These are phyloP conservation scores for Solanum arcanum DNA, from an alignment of 257 asterid genomes.

Conservation along the genomic window DNA sequence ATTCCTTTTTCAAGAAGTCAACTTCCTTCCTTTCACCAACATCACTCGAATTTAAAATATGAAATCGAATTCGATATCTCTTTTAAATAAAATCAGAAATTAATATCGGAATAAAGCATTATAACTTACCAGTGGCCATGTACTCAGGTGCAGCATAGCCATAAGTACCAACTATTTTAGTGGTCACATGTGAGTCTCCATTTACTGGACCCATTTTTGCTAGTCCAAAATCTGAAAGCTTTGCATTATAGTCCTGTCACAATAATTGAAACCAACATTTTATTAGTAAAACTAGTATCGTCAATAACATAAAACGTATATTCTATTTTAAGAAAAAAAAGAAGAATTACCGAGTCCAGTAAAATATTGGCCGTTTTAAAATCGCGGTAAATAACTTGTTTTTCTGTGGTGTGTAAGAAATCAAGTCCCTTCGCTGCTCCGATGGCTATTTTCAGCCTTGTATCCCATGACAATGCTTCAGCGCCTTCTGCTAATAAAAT, in stretches of 20 bases:
- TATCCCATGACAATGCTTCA: conserved; percentile 68
- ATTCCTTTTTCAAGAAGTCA: not conserved
- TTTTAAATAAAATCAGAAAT: not conserved
- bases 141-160: conserved; percentile 93
- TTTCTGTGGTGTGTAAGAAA: conserved; percentile 51
- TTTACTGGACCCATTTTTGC: conserved; percentile 83
- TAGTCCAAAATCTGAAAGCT: conserved; percentile 85
- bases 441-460: conserved; percentile 53
- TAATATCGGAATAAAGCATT: rapidly evolving
- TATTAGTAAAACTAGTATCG: not conserved
- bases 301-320: not conserved
- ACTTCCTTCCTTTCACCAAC: not conserved
- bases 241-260: conserved; percentile 52
- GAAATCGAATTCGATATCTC: not conserved
- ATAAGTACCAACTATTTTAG: conserved; percentile 61
- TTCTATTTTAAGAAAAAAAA: not conserved
- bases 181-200: conserved; percentile 70
- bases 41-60: not conserved
- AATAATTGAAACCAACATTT: not conserved
- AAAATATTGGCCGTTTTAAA: conserved; percentile 74
- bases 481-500: conserved; percentile 28
- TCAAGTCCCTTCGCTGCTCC: conserved; percentile 81
- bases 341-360: conserved; percentile 38
- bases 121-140: conserved; percentile 59
- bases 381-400: conserved; percentile 68